A percentile compares a stretch with the other conserved stretches of the same genome.
Evolutionary conservation across 306 rosid species (phyloP).

Genomic region (Lathyrus tuberosus): DNA sequence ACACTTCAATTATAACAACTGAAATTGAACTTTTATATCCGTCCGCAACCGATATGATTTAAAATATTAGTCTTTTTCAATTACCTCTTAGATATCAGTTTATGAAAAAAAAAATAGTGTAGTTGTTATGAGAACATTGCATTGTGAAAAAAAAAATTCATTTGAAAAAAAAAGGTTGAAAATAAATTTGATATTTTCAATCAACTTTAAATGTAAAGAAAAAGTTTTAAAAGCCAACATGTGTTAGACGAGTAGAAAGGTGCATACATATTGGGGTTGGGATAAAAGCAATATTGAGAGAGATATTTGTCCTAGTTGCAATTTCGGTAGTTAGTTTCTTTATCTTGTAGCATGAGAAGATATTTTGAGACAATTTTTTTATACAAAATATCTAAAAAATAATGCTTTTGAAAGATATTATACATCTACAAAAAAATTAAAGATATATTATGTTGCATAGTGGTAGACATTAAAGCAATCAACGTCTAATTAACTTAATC

Average conservation of each 20-base stretch:
- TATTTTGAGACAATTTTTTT: not conserved
- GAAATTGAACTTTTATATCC: no score
- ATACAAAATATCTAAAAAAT: not conserved
- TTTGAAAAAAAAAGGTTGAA: not conserved
- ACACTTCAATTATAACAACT: no score
- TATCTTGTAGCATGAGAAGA: not conserved
- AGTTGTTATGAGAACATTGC: not conserved
- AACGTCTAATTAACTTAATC: slow-evolving; percentile 24
- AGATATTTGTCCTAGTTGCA: not conserved
- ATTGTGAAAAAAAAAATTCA: not conserved
- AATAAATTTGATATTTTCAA: not conserved
- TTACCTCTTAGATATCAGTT: no score
- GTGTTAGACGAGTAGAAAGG: not conserved
- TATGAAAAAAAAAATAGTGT: no score
- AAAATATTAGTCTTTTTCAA: no score
- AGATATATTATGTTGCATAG: not conserved
- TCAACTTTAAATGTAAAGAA: not conserved
- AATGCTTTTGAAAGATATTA: slow-evolving; percentile 10
- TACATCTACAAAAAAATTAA: not conserved
- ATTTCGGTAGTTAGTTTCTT: no score
- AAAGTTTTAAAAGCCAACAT: not conserved
- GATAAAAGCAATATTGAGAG: not conserved
- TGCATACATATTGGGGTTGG: not conserved
- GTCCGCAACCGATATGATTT: no score
- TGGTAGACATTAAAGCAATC: slow-evolving; percentile 30